Evolutionary conservation across 768 basidiomycete genomes (phyloP).

Genomic region (Tephrocybe sp.): DNA sequence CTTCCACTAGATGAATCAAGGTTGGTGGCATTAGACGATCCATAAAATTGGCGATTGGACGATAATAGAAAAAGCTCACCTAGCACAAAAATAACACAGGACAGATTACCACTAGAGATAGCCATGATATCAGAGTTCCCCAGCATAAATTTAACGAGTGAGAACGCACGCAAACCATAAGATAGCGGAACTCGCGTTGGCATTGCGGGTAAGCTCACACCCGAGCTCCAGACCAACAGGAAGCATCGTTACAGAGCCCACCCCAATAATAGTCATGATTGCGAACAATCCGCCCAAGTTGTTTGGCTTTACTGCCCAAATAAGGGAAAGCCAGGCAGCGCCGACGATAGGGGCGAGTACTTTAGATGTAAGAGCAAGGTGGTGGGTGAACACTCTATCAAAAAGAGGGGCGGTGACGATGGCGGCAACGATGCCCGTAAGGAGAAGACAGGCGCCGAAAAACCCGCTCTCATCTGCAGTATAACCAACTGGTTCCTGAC

Average conservation of each 20-base stretch:
- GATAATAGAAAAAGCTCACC: conserved; percentile 36
- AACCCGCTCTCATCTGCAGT: conserved; percentile 62
- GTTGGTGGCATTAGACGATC: neutral
- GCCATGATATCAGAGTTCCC: neutral
- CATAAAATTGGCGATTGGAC: neutral
- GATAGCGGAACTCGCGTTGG: conserved; percentile 72
- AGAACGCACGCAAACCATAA: conserved; percentile 68
- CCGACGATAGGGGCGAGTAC: conserved; percentile 60
- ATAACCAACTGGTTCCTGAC: conserved; percentile 74
- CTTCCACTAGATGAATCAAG: conserved; percentile 45
- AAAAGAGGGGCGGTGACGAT: conserved; percentile 70
- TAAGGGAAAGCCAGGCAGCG: conserved; percentile 65
- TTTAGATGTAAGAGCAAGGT: conserved; percentile 59
- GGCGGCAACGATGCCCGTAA: conserved; percentile 70
- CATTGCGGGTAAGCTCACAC: conserved; percentile 76
- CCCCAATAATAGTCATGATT: conserved; percentile 68
- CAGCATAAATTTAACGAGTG: neutral
- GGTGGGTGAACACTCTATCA: conserved; percentile 79
- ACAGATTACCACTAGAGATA: conserved; percentile 57
- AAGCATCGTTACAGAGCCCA: conserved; percentile 63
- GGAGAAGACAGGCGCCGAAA: conserved; percentile 62
- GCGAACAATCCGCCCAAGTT: conserved; percentile 60
- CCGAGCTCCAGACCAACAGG: conserved; percentile 77
- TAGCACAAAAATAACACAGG: conserved; percentile 60
- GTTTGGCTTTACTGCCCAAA: conserved; percentile 79